Base-by-base conservation (phyloP, 441 rosid species). In the Flueggea neowawraea region DNA sequence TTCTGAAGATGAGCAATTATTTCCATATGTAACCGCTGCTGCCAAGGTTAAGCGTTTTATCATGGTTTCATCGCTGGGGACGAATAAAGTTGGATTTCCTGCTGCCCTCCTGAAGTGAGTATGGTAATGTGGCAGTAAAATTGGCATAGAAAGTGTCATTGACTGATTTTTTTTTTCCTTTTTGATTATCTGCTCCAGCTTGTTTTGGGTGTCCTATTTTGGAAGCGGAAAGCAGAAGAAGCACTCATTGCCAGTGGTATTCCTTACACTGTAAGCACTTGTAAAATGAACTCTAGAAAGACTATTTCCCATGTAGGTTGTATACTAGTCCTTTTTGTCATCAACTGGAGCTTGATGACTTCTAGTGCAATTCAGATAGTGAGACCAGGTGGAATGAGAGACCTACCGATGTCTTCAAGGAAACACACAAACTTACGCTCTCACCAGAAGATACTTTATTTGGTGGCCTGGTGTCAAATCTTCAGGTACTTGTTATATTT, bases 171-270 rank as follows among this genome's bases (percentile, higher is more conserved):
- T 53, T 12, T 14, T 28, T 10, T n/a, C n/a, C n/a, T n/a, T 53
- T 28, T 15, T 17, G 11, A 58, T 69, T 78, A 49, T 66, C 57
- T 44, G 54, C 0, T 63, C 62, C 63, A 91, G 99, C 75, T 76
- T 95, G 67, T 95, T 95, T 68, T 95, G 99, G 99, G 99, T 53
- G 99, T 95, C 60, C 84, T 95, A 31, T 61, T 82, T 64, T 95
- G 99, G 99, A 95, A 91, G 75, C 86, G 99, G 73, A 88, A 90
- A 82, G 97, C 98, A 44, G 98, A 95, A 82, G 93, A 89, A 80
- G 95, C 96, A 2, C 91, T 95, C 64, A 83, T 88, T 63, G 93
- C 85, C 55, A 88, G 98, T 55, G 96, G 98, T 51, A 71, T 90
- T 61, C 91, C 96, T 58, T 95, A 95, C 83, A 90, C 96, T 67